These are phyloP conservation scores for Desmodesmus armatus DNA, from an alignment of 139 green algal species.

Conservation along the genomic window DNA sequence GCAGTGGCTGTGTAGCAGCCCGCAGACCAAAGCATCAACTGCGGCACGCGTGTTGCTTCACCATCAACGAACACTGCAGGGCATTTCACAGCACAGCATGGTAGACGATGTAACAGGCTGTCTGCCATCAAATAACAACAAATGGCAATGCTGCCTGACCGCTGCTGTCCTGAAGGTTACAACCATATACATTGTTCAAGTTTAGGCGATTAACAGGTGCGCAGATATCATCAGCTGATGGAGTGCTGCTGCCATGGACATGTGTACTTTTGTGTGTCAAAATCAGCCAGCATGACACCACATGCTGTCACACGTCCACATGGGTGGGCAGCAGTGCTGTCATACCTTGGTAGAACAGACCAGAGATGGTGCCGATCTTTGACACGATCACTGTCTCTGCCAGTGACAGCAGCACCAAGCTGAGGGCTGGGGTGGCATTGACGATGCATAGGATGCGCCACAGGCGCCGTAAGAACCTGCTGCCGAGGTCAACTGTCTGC, in stretches of 20 bases:
- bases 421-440: neutral
- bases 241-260: no score
- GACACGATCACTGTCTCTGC: constrained; percentile 19
- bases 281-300: no score
- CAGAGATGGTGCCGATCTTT: constrained; percentile 17
- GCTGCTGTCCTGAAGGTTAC: no score
- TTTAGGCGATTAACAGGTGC: no score
- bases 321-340: neutral
- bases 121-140: no score
- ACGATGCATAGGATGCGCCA: constrained; percentile 5
- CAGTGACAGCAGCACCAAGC: neutral
- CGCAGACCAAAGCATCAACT: constrained; percentile 1
- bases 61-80: constrained; percentile 22
- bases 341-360: constrained; percentile 32
- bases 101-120: no score
- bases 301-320: no score
- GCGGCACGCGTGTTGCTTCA: neutral
- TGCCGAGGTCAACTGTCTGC: constrained; percentile 28
- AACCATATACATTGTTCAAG: no score
- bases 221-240: no score
- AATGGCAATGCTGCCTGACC: no score
- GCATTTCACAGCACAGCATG: no score
- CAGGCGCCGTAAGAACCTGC: neutral
- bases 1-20: constrained; percentile 21
- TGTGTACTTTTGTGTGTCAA: no score